Conservation (phyloP, 2,329 filamentous ascomycete genomes). For the Ceratocystis lukuohia region DNA sequence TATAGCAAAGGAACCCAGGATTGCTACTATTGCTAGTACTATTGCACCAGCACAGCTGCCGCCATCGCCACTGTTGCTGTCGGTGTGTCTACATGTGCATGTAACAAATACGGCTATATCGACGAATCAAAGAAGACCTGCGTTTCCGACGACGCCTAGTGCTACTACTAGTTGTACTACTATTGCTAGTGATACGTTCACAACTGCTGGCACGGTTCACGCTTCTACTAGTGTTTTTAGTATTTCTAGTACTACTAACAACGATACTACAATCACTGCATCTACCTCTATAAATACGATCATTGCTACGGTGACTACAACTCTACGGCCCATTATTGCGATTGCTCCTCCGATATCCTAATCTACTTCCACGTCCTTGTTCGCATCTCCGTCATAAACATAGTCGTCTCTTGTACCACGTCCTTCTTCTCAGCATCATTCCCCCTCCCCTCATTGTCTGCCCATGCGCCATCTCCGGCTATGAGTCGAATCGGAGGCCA, state of each 20-base stretch:
- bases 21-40: neutral
- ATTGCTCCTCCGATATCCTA: too few relatives aligned
- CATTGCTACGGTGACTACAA: neutral
- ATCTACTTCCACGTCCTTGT: too few relatives aligned
- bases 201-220: neutral
- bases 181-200: neutral
- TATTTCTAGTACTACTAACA: neutral
- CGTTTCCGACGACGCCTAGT: neutral
- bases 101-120: too few relatives aligned
- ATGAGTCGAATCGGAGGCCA: constrained; percentile 14
- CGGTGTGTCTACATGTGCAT: too few relatives aligned
- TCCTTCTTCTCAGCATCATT: too few relatives aligned
- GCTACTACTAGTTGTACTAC: neutral
- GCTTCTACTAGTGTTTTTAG: neutral
- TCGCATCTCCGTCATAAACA: too few relatives aligned
- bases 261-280: neutral
- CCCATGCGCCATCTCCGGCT: constrained; percentile 10
- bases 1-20: neutral
- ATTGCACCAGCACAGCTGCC: neutral
- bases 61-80: too few relatives aligned
- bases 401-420: too few relatives aligned
- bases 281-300: neutral
- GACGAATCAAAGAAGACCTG: too few relatives aligned
- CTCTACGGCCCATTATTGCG: too few relatives aligned
- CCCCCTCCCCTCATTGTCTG: neutral